Conservation (phyloP, 768 basidiomycete genomes). For the Collybia nuda region DNA sequence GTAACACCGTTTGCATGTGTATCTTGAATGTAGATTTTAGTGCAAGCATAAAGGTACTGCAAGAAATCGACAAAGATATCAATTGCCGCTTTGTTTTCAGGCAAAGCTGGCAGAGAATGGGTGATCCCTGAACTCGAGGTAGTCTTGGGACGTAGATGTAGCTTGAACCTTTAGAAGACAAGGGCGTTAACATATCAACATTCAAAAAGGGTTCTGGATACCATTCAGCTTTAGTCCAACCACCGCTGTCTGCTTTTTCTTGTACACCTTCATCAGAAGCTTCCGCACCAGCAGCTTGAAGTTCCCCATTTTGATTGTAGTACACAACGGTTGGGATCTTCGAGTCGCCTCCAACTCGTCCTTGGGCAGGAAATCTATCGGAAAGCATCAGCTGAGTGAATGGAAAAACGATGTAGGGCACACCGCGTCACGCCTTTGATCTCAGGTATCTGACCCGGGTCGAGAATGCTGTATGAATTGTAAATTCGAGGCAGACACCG, state of each 20-base stretch:
- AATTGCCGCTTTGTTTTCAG: conserved; percentile 36
- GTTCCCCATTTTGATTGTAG: conserved; percentile 38
- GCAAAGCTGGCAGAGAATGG: conserved; percentile 37
- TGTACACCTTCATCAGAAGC: conserved; percentile 36
- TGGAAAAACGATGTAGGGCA: conserved; percentile 12
- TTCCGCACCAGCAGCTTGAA: conserved; percentile 48
- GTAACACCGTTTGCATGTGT: conserved; percentile 39
- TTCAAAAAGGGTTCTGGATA: conserved; percentile 14
- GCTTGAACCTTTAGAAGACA: conserved; percentile 28
- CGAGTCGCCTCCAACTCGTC: conserved; percentile 38
- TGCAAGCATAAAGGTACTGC: conserved; percentile 41
- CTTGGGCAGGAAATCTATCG: conserved; percentile 49
- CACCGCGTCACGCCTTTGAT: conserved; percentile 40
- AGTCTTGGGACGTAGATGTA: background rate
- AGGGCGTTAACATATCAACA: conserved; percentile 13
- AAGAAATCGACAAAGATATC: conserved; percentile 52
- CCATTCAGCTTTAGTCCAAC: conserved; percentile 51
- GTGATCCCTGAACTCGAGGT: conserved; percentile 10
- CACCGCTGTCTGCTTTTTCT: conserved; percentile 38
- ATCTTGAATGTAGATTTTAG: conserved; percentile 43
- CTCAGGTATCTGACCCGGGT: conserved; percentile 29
- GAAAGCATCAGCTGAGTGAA: background rate
- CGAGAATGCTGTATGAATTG: conserved; percentile 27
- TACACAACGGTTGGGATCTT: conserved; percentile 47
- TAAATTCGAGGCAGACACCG: background rate